A percentile compares a stretch with the other conserved stretches of the same genome.
phyloP scores from a whole-genome alignment of 345 rosid genomes.

The Lepidium didymum region DNA sequence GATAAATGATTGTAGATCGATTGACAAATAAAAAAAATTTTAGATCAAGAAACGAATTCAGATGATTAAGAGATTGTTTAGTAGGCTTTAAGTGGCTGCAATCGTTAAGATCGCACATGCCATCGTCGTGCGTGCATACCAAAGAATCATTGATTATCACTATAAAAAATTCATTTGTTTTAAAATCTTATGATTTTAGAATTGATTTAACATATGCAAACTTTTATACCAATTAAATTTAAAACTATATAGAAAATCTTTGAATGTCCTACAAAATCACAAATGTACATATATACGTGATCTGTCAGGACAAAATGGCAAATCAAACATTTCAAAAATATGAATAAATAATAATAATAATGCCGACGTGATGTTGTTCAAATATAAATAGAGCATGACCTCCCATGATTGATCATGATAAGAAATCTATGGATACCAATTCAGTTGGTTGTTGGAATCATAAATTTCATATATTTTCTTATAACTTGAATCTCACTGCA shows the following conservation, averaged over 20 bases:
- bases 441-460: not conserved
- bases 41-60: no score
- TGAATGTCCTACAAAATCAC: slow-evolving; percentile 13
- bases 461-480: not conserved
- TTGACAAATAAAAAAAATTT: no score
- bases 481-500: not conserved
- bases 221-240: not conserved
- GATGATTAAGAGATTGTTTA: not conserved
- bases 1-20: not conserved
- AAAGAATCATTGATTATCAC: not conserved
- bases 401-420: slow-evolving; percentile 21
- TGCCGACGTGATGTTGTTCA: slow-evolving; percentile 2
- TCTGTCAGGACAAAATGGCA: slow-evolving; percentile 5
- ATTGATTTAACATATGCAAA: not conserved
- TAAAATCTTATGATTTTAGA: not conserved
- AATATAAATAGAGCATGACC: slow-evolving; percentile 6
- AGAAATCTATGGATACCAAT: slow-evolving; percentile 23
- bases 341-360: not conserved
- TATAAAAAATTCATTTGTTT: not conserved
- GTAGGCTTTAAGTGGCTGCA: slow-evolving; percentile 1
- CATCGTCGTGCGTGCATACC: slow-evolving; percentile 20
- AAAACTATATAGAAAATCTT: not conserved
- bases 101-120: slow-evolving; percentile 10
- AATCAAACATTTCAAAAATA: not conserved
- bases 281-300: not conserved